Percentiles rank a stretch among this genome's conserved stretches.
Evolutionary conservation across 805 yeast species (phyloP).

Genomic region (Myxozyma monticola): DNA sequence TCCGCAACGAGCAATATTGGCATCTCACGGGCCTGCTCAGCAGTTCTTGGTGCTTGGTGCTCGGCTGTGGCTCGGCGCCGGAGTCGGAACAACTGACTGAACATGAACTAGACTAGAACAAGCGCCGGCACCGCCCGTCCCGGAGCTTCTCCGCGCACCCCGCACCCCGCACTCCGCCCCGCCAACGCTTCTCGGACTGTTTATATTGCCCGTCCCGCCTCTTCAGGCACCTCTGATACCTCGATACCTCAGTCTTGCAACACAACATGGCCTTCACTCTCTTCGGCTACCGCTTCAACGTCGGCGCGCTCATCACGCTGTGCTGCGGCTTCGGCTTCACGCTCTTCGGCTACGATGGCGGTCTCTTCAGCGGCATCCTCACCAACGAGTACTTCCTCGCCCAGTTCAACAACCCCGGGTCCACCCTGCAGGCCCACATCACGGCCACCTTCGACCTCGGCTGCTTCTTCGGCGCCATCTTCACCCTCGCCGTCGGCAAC

Average conservation of each 20-base stretch:
- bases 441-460: conserved; percentile 12
- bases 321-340: conserved; percentile 60
- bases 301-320: conserved; percentile 38
- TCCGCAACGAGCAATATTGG: too few species aligned
- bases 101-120: too few species aligned
- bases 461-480: conserved; percentile 45
- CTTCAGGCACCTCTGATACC: too few species aligned
- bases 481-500: conserved; percentile 59
- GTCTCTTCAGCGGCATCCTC: conserved; percentile 54
- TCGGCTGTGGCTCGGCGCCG: too few species aligned
- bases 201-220: too few species aligned
- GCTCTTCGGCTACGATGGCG: conserved; percentile 77
- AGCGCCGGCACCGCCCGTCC: too few species aligned
- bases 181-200: not conserved
- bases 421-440: not conserved
- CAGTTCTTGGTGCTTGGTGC: too few species aligned
- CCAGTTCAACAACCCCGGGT: not conserved
- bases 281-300: too few species aligned
- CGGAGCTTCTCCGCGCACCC: not conserved
- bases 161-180: not conserved
- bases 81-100: too few species aligned
- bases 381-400: conserved; percentile 13
- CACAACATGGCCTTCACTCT: too few species aligned
- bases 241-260: too few species aligned
- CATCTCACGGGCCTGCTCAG: too few species aligned